Evolutionary conservation across 176 grass and related monocot species (phyloP).

Genomic region (Sorghum bicolor): DNA sequence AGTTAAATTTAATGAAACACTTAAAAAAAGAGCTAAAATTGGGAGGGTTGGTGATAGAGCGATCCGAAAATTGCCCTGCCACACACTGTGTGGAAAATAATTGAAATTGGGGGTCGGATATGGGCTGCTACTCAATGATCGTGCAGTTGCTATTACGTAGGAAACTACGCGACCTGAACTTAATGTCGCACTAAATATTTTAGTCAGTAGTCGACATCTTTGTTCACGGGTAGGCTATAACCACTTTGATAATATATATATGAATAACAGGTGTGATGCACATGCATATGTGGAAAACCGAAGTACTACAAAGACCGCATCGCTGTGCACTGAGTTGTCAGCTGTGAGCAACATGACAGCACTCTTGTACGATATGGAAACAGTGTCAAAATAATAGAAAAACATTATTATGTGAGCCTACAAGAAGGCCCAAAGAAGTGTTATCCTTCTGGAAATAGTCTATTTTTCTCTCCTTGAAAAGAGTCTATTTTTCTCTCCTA

Average conservation of each 20-base stretch:
- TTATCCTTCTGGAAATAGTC: too few relatives aligned
- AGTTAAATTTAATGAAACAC: too few relatives aligned
- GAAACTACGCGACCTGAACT: neutral
- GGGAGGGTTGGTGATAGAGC: neutral
- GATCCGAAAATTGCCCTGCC: neutral
- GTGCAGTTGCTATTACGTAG: neutral
- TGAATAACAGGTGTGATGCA: too few relatives aligned
- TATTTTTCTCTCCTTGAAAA: too few relatives aligned
- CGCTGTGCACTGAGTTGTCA: neutral
- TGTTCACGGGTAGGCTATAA: neutral
- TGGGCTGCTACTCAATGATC: neutral
- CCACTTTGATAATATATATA: neutral
- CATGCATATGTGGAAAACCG: too few relatives aligned
- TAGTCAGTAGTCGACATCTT: neutral
- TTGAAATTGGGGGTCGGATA: neutral
- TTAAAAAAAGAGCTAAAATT: neutral
- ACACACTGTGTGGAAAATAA: too few relatives aligned
- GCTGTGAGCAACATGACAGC: neutral
- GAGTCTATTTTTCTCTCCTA: too few relatives aligned
- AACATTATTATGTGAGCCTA: too few relatives aligned
- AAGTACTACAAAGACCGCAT: too few relatives aligned
- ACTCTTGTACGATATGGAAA: too few relatives aligned
- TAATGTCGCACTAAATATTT: neutral
- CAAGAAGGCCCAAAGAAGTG: too few relatives aligned
- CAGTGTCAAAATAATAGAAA: too few relatives aligned